Base-by-base conservation (phyloP, 1,284 basidiomycete species). In the Pseudozyma hubeiensis region DNA sequence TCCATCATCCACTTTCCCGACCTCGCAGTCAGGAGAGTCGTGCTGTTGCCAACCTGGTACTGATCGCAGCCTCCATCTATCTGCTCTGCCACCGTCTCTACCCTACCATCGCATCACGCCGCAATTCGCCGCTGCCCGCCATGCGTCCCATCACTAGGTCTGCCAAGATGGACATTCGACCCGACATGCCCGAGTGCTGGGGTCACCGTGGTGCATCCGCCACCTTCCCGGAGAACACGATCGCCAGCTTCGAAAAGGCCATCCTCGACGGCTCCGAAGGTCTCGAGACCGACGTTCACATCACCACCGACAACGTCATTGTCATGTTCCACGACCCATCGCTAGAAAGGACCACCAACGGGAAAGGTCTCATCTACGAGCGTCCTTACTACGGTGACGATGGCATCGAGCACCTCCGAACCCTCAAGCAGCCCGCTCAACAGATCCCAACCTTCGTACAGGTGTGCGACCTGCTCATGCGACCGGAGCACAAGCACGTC, bases 271-370 rank as follows among this genome's bases (percentile, higher is more conserved):
- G 82, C 34, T 78, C 81, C 14, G 82, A 84, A 66, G 82, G 82
- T 16, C 67, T 84, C 40, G 82, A 84, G 64, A 61, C 89, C 94
- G 95, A 98, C 89, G 94, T 98, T 76, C 96, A 98, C 86, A 91
- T 97, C 83, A 95, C 95, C 53, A 86, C 88, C 75, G 96, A 98
- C 87, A 88, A 91, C 80, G 90, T 93, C 51, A 91, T 98, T 50
- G 86, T 98, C 68, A 94, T 98, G 93, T 97, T 96, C 86, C 94
- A 97, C 85, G 95, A 98, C 85, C 92, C 93, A 11, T 89, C 81
- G 50, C 51, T 89, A 10, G 86, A 86, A 53, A 84, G 88, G 19
- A 89, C 88, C 17, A 89, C 89, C 35, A 83, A 88, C 75, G 88
- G 88, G 24, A 84, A 84, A 13, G 89, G 88, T 30, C 80, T 85